Conservation (phyloP, 176 grass and related monocot genomes). For the Raddia distichophylla region DNA sequence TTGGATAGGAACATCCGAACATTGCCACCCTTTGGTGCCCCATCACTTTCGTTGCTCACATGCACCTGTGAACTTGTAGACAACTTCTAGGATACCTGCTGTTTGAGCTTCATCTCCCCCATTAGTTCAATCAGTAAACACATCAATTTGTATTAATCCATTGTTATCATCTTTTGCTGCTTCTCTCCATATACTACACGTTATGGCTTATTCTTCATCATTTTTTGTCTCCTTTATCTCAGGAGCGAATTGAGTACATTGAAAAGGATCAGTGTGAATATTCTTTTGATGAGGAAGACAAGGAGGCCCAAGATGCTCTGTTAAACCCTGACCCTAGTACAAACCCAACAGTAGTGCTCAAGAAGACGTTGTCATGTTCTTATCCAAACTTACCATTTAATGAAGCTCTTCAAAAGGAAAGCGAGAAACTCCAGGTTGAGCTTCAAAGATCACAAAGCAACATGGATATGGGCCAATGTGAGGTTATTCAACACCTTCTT, state of each 20-base stretch:
- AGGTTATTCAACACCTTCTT: constrained; percentile 91
- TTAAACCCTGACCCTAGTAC: constrained; percentile 68
- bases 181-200: background rate
- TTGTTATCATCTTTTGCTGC: constrained; percentile 1
- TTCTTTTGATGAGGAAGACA: constrained; percentile 95
- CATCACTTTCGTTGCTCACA: constrained; percentile 25
- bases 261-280: constrained; percentile 95
- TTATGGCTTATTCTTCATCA: constrained; percentile 13
- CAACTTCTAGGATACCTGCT: background rate
- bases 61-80: background rate
- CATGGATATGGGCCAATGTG: constrained; percentile 78
- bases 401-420: constrained; percentile 86
- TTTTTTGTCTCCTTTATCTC: constrained; percentile 23
- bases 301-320: constrained; percentile 80
- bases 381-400: constrained; percentile 94
- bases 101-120: constrained; percentile 19
- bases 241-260: constrained; percentile 89
- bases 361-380: constrained; percentile 88
- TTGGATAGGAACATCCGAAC: background rate
- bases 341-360: constrained; percentile 71
- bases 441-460: constrained; percentile 85
- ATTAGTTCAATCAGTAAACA: constrained; percentile 22
- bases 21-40: background rate
- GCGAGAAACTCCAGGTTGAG: constrained; percentile 93
- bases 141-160: background rate